Percentiles rank a stretch among this genome's conserved stretches.
Conservation (phyloP, 2,329 filamentous ascomycete genomes). For the Sporothrix sp. region DNA sequence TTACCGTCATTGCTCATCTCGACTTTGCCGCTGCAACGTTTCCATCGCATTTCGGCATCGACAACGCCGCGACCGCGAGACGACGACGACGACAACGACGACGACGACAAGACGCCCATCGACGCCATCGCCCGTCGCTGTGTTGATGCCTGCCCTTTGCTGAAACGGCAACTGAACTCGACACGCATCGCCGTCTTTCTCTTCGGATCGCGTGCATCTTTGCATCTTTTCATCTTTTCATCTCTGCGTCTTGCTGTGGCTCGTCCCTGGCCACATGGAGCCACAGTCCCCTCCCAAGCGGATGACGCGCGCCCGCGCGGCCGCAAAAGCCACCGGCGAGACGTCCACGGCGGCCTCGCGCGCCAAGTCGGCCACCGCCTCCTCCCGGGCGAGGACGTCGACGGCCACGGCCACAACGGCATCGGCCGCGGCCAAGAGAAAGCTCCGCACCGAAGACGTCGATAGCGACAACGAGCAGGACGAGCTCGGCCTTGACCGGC, state of each 20-base stretch:
- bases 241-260: neutral
- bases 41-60: neutral
- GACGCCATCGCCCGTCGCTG: neutral
- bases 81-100: neutral
- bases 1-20: neutral
- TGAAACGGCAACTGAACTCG: neutral
- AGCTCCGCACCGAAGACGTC: conserved; percentile 45
- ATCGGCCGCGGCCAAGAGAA: conserved; percentile 36
- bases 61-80: neutral
- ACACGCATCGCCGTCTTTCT: neutral
- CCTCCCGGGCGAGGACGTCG: conserved; percentile 37
- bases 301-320: conserved; percentile 30
- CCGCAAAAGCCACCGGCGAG: conserved; percentile 29
- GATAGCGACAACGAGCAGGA: conserved; percentile 30
- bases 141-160: neutral
- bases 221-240: neutral
- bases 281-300: conserved; percentile 22
- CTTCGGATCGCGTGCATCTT: neutral
- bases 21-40: neutral
- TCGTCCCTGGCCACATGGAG: conserved; percentile 19
- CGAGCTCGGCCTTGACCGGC: conserved; percentile 22
- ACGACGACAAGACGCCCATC: neutral
- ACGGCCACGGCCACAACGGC: conserved; percentile 25
- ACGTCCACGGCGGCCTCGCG: conserved; percentile 15
- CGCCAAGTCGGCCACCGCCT: conserved; percentile 35